phyloP scores from a whole-genome alignment of 352 stramenopile genomes.

The Globisporangium megalacanthum region DNA sequence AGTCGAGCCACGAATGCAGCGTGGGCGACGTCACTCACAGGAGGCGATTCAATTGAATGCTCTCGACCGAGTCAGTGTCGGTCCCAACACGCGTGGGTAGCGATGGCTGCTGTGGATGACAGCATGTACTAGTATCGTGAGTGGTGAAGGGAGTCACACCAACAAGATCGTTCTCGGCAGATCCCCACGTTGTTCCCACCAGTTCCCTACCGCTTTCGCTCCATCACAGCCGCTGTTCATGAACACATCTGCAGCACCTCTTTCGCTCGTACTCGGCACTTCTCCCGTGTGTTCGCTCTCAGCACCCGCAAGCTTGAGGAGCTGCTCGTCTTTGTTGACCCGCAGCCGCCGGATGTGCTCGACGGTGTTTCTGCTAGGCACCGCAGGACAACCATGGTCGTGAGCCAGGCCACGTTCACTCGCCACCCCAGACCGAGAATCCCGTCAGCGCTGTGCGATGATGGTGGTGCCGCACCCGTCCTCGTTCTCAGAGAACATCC shows the following conservation, averaged over 20 bases:
- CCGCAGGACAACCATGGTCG: neutral
- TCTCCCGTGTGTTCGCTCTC: neutral
- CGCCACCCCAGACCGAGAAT: neutral
- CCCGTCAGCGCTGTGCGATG: neutral
- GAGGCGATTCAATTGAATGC: conserved; percentile 35
- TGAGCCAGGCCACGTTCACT: neutral
- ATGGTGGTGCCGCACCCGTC: conserved; percentile 14
- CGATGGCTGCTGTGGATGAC: neutral
- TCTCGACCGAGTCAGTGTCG: neutral
- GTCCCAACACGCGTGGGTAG: neutral
- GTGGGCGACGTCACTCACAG: conserved; percentile 17
- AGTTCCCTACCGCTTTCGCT: neutral
- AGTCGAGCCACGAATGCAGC: neutral
- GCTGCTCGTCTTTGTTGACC: neutral
- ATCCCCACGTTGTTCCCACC: no score
- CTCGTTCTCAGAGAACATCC: conserved; percentile 28
- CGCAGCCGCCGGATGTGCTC: conserved; percentile 5
- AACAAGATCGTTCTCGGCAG: no score
- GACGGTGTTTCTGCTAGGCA: conserved; percentile 5
- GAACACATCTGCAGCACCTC: conserved; percentile 3
- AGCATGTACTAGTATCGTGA: neutral
- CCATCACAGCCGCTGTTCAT: no score
- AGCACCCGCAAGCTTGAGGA: neutral
- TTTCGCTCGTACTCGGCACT: neutral
- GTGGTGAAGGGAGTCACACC: no score